Evolutionary conservation across 2,329 filamentous ascomycete genomes (phyloP), one percentile per base, ranked within the genome.

Genomic region (Chaetomium sp.): DNA sequence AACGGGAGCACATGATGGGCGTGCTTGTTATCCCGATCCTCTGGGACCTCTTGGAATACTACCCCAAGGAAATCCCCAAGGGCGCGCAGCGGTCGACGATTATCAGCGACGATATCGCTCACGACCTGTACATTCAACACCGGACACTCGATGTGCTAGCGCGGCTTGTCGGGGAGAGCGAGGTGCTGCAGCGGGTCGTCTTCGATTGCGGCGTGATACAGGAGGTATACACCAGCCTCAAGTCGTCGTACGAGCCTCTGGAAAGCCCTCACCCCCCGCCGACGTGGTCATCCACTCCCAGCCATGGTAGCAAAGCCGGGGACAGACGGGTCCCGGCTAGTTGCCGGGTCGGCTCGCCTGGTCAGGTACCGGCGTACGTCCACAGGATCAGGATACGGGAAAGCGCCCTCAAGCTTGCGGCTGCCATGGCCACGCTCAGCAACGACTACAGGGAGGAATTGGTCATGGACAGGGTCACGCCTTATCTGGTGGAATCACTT

Each of bases 371-470:
- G 1, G 69, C 71, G 64, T 79, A 77, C 66, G 82, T 70, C 61
- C 89, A 95, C 69, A 83, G 85, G 32, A 85, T 91, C 70, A 86
- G 79, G 62, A 80, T 91, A 61, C 83, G 94, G 53, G 88, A 92
- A 69, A 86, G 82, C 49, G 81, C 85, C 1, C 73, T 97, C 14
- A 85, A 86, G 65, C 91, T 90, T 1, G 74, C 97, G 54, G 88
- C 88, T n/a, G 87, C 90, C 2, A 76, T 97, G 50, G 84, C 88
- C 1, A 83, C 88, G 2, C 86, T 87, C 63, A 90, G 91, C 65
- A 91, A 97, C 63, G 83, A 88, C 32, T 89, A 92, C 66, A 81
- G 91, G 44, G 95, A 95, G 67, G 79, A 81, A 0, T 81, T 97
- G 47, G 87, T 94, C 52, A 86, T 91, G 32, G 83, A 89, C 63